Evolutionary conservation across 257 asterid species (phyloP).

Genomic region (Ligustrum vulgare): DNA sequence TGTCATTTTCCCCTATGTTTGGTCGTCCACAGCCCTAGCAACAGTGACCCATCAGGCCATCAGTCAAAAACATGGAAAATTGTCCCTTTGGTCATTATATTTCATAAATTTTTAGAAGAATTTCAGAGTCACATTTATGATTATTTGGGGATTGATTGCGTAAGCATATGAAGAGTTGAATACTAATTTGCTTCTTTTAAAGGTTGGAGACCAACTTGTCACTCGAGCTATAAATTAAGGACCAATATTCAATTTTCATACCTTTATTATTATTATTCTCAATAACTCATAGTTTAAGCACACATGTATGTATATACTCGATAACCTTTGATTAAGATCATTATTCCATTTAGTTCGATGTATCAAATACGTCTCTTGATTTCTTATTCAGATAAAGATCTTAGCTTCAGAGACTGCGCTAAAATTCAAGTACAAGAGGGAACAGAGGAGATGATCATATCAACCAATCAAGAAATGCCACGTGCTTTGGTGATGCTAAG

Average conservation of each 20-base stretch:
- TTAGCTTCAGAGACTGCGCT: conserved; percentile 65
- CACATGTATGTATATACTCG: not conserved
- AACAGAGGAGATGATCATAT: conserved; percentile 12
- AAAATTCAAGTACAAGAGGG: conserved; percentile 36
- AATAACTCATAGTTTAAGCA: not conserved
- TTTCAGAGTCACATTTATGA: too few relatives aligned
- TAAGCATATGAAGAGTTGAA: too few relatives aligned
- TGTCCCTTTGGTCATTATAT: not conserved
- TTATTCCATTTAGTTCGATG: not conserved
- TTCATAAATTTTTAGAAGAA: too few relatives aligned
- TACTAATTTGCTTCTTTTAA: too few relatives aligned
- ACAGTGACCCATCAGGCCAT: not conserved
- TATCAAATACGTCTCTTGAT: not conserved
- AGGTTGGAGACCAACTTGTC: not conserved
- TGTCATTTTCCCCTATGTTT: conserved; percentile 4
- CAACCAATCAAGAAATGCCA: conserved; percentile 55
- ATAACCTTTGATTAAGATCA: not conserved
- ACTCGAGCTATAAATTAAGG: not conserved
- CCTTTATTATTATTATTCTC: too few relatives aligned
- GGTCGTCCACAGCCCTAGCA: not conserved
- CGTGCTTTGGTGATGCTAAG: conserved; percentile 56
- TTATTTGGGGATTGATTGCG: too few relatives aligned
- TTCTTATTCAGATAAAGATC: conserved; percentile 50
- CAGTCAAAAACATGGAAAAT: not conserved
- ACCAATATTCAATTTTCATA: not conserved